phyloP scores from a whole-genome alignment of 306 rosid species.

The Acacia melanoxylon region DNA sequence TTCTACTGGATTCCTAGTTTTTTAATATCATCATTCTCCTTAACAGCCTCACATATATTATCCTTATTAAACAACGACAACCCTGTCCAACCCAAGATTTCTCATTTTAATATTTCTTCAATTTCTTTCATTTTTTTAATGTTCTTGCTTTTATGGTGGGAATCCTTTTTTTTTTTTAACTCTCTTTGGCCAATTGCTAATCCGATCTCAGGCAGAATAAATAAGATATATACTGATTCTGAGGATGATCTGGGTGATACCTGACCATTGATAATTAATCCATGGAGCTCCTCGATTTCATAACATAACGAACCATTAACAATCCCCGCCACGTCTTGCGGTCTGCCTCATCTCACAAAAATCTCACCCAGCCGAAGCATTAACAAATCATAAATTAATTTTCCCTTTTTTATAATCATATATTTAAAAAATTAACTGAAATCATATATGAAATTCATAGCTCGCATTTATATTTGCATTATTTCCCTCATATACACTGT shows the following conservation, averaged over 20 bases:
- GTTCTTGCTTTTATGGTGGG: background rate
- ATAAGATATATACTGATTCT: background rate
- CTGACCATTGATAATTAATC: background rate
- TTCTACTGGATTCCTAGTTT: background rate
- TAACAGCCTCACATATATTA: background rate
- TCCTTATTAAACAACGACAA: background rate
- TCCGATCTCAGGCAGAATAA: background rate
- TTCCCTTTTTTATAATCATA: background rate
- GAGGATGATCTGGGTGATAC: background rate
- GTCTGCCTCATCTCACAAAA: background rate
- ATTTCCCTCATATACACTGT: background rate
- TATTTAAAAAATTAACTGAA: too few relatives aligned
- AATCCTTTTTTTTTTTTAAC: background rate
- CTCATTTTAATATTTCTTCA: background rate
- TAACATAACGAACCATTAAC: background rate
- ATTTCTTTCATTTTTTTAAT: background rate
- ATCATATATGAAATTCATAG: background rate
- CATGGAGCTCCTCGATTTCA: background rate
- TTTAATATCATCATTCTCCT: background rate
- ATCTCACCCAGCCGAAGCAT: background rate
- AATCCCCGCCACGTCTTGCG: background rate
- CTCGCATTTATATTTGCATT: background rate
- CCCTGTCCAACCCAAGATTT: background rate
- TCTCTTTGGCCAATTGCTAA: background rate
- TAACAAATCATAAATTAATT: background rate